Conservation (phyloP, 2,329 filamentous ascomycete species). For the Parastagonospora nodorum region DNA sequence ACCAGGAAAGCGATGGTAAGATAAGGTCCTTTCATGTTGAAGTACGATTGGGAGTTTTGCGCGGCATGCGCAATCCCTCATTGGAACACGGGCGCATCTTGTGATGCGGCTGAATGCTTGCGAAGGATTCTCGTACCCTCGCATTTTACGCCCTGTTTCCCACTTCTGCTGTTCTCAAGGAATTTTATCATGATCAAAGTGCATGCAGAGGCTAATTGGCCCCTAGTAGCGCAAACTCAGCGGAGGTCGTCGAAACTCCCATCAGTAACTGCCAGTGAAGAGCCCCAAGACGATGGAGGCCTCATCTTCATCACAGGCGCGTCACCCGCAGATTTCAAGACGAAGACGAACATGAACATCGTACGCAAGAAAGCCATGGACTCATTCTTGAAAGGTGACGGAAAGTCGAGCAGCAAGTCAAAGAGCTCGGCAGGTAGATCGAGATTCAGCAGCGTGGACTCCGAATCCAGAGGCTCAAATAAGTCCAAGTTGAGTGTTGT, state of each 20-base stretch:
- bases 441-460: constrained; percentile 23
- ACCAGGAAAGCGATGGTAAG: constrained; percentile 29
- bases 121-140: not conserved
- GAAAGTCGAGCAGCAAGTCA: constrained; percentile 15
- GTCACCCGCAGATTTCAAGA: constrained; percentile 38
- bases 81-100: not conserved
- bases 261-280: constrained; percentile 12
- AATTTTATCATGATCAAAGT: not conserved
- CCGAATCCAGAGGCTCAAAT: constrained; percentile 5
- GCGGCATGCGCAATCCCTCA: not conserved
- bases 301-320: constrained; percentile 42
- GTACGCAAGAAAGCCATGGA: constrained; percentile 46
- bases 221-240: constrained; percentile 8
- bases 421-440: constrained; percentile 7
- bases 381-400: constrained; percentile 31
- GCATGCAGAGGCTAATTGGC: constrained; percentile 6
- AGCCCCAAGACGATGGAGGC: constrained; percentile 8
- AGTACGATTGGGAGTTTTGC: constrained; percentile 2
- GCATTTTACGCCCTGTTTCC: not conserved
- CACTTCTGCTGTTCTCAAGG: not conserved
- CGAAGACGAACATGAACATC: constrained; percentile 36
- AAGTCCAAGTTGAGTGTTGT: constrained; percentile 18
- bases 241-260: constrained; percentile 16
- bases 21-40: constrained; percentile 12
- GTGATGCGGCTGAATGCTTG: not conserved